These are phyloP conservation scores for Cutaneotrichosporon mucoides DNA, from an alignment of 1,284 basidiomycete genomes.

Conservation along the genomic window DNA sequence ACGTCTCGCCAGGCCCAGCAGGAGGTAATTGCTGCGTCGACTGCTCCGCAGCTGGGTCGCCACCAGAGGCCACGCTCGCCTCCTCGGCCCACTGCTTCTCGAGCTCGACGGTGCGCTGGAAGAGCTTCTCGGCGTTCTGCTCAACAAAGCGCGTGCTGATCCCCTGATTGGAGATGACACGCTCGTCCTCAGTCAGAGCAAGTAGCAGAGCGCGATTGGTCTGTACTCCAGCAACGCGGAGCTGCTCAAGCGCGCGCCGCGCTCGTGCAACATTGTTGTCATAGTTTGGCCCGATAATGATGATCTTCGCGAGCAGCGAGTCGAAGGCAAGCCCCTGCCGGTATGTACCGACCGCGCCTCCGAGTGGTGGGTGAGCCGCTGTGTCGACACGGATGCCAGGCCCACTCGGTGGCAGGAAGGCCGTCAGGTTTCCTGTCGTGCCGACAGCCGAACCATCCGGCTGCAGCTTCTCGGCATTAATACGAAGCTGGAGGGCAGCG, in stretches of 20 bases:
- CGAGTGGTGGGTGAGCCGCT: conserved; percentile 18
- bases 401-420: conserved; percentile 8
- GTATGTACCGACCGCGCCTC: conserved; percentile 5
- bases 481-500: conserved; percentile 18
- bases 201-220: conserved; percentile 18
- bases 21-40: conserved; percentile 5
- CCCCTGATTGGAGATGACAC: conserved; percentile 9
- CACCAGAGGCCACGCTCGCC: background rate
- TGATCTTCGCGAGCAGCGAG: conserved; percentile 21
- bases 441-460: conserved; percentile 14
- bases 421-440: conserved; percentile 10
- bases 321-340: conserved; percentile 19
- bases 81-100: conserved; percentile 13
- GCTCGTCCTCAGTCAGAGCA: conserved; percentile 14
- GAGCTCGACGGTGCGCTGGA: conserved; percentile 5
- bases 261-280: conserved; percentile 6
- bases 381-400: conserved; percentile 19
- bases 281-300: conserved; percentile 12
- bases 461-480: conserved; percentile 18
- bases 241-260: conserved; percentile 10
- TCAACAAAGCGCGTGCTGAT: conserved; percentile 18
- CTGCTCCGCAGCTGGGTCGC: background rate
- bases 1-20: conserved; percentile 14
- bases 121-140: conserved; percentile 7
- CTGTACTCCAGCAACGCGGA: conserved; percentile 13